Evolutionary conservation across 331 rosid species (phyloP).

Genomic region (Quercus phellos): DNA sequence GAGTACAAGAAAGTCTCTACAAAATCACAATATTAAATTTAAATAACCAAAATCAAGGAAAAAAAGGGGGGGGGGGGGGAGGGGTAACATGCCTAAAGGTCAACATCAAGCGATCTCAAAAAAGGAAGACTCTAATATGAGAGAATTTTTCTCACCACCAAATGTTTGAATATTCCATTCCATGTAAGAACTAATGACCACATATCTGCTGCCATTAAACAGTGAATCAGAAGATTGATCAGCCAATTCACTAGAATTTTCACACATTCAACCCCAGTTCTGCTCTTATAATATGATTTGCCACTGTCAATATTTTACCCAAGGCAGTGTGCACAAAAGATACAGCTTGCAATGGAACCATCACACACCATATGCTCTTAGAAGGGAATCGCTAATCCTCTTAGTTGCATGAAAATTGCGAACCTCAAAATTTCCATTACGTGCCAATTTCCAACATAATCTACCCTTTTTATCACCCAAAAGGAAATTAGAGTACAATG

Average conservation of each 20-base stretch:
- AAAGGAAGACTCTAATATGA: not conserved
- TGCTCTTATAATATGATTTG: not conserved
- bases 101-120: not conserved
- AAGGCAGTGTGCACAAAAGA: not conserved
- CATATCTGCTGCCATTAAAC: not conserved
- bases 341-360: not conserved
- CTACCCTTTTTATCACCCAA: not conserved
- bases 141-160: not conserved
- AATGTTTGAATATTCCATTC: not conserved
- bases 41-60: too few species aligned
- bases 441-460: not conserved
- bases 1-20: too few species aligned
- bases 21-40: too few species aligned
- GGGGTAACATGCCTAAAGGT: too few species aligned
- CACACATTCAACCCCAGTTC: not conserved
- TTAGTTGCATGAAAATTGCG: not conserved
- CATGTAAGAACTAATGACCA: not conserved
- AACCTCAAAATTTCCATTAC: not conserved
- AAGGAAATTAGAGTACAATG: not conserved
- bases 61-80: too few species aligned
- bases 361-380: not conserved
- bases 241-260: not conserved
- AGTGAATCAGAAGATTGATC: not conserved
- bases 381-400: not conserved
- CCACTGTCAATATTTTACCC: not conserved